Percentiles rank a stretch among this genome's conserved stretches.
phyloP scores from a whole-genome alignment of 768 basidiomycete genomes.

The Hypholoma sublateritium region DNA sequence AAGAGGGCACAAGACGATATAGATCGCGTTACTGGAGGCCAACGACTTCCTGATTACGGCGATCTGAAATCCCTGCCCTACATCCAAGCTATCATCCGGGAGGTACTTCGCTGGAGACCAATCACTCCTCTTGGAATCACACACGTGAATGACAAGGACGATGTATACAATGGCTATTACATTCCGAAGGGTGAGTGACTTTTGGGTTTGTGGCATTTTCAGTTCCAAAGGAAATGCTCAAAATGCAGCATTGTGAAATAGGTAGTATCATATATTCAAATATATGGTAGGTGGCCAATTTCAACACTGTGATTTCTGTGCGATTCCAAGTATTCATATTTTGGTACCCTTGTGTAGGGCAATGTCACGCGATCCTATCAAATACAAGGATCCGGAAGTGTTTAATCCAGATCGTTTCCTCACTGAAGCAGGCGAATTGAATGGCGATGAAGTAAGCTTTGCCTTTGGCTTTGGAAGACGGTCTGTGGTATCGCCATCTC shows the following conservation, averaged over 20 bases:
- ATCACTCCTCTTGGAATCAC: slow-evolving; percentile 18
- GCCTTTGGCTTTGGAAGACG: slow-evolving; percentile 35
- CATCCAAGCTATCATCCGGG: slow-evolving; percentile 20
- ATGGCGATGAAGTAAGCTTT: slow-evolving; percentile 19
- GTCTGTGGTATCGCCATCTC: not conserved
- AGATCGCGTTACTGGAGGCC: slow-evolving; percentile 29
- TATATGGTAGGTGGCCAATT: not conserved
- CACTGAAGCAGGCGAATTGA: slow-evolving; percentile 24
- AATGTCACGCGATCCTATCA: slow-evolving; percentile 46
- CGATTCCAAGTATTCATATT: too few relatives aligned
- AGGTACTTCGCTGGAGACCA: slow-evolving; percentile 21
- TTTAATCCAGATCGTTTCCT: slow-evolving; percentile 63
- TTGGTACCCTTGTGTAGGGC: slow-evolving; percentile 28
- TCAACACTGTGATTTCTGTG: too few relatives aligned
- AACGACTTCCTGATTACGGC: slow-evolving; percentile 26
- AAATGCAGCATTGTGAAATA: not conserved
- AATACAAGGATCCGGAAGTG: slow-evolving; percentile 47
- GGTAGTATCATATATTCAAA: not conserved
- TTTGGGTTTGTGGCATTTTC: too few relatives aligned
- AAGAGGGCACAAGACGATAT: slow-evolving; percentile 33
- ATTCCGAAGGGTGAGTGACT: slow-evolving; percentile 16
- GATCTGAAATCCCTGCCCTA: slow-evolving; percentile 29
- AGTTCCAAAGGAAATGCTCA: too few relatives aligned
- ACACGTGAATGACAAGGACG: slow-evolving; percentile 22
- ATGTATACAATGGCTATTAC: slow-evolving; percentile 20